Evolutionary conservation across 1,139 yeast genomes (phyloP), one percentile per base, ranked within the genome.

Genomic region (Candida tunisiensis): DNA sequence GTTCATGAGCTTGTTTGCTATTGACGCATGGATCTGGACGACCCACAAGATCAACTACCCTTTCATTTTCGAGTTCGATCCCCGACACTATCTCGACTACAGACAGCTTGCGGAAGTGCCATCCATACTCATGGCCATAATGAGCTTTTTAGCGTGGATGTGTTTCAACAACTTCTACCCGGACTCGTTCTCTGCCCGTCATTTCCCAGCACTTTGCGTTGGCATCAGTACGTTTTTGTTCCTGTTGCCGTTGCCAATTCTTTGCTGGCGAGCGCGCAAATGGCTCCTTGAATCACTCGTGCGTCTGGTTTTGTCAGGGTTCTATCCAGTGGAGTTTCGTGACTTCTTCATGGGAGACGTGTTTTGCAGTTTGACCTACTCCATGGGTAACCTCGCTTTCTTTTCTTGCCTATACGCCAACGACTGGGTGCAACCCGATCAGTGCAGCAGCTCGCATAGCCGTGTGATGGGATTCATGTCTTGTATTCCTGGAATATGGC

Each of bases 331-430:
- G 30, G 96, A 88, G 51, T 88, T 88, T 46, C 62, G 91, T 34
- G 98, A 88, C 52, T 85, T 88, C 58, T 83, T 82, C 47, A 41
- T 85, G 30, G 98, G 96, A 13, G 98, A 88, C 51, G 72, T 88
- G 19, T 57, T 83, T 28, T 79, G 93, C 51, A 78, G 93, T 20
- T 57, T 88, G 45, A 78, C 93, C 1, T 88, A 88, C 50, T 67
- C 94, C 2, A 60, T 82, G 58, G 79, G 94, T 3, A 88, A 85
- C 41, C 54, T 80, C 16, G 75, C 93, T 2, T 69, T 83, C 48
- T 82, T 80, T 55, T 73, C 82, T 36, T 88, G 98, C 47, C 57
- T 80, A 16, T 85, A 80, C 47, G 65, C 77, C 1, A 63, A 69
- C 5, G 66, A 72, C 31, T 77, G 91, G 83, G 22, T 10, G 8